Base-by-base conservation (phyloP, 2,329 filamentous ascomycete genomes). In the Calcarisporium arbuscula region DNA sequence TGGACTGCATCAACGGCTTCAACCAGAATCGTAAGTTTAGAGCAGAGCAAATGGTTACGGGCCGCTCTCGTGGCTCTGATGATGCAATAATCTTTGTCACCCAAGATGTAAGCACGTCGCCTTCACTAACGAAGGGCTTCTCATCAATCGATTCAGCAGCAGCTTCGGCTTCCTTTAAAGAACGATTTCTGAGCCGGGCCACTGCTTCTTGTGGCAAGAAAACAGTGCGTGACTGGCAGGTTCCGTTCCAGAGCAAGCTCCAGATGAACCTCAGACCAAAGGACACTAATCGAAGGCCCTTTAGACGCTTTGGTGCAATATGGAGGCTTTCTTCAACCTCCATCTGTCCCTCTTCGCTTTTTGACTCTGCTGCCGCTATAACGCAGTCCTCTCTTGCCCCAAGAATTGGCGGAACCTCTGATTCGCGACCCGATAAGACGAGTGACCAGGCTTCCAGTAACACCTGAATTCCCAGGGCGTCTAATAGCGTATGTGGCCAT, bases 401-500 rank as follows among this genome's bases (percentile, higher is more conserved):
- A 5, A 50, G 43, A 5, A 65, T 42, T 6, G 53, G 50, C 8
- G 53, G 52, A 0, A 73, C 58, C 26, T 69, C 54, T 10, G 51
- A 48, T 19, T 65, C 62, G 4, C 56, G 49, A 5, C 67, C 67
- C 8, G 57, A 54, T 2, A 75, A 48, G 2, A 70, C 60, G 2
- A 60, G 49, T 1, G 54, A 58, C 70, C 70, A 75, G 8, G 56
- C 61, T 3, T 57, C 43, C 2, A 74, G 41, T 9, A 76, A 50
- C 2, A 52, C 58, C 6, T 49, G 42, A 23, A 54, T 56, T 5
- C 65, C 69, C 42, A 67, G 56, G 4, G 55, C 65, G 43, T 74
- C 71, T 39, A 64, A 60, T 4, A 70, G 43, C 0, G 60, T 62
- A 47, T 76, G 72, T 5, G 66, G 60, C 54, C 61, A 71, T 4